Percentiles rank a stretch among this genome's conserved stretches.
These are phyloP conservation scores for Auricularia cornea DNA, from an alignment of 768 basidiomycete species.

Conservation along the genomic window DNA sequence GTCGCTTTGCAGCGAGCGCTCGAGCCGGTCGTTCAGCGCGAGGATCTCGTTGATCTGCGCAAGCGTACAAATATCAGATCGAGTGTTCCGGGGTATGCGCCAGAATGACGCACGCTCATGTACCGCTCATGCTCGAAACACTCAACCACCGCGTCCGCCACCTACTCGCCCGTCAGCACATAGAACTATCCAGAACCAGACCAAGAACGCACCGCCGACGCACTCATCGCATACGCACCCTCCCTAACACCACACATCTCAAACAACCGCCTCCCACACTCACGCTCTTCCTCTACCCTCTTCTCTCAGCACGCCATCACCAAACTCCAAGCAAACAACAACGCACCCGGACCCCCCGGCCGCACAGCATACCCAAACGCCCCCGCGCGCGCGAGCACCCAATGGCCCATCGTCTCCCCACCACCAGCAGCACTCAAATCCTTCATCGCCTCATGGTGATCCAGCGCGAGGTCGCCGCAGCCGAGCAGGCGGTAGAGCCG, in stretches of 20 bases:
- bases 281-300: constrained; percentile 22
- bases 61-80: not conserved
- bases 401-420: constrained; percentile 81
- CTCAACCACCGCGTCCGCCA: too few species aligned
- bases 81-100: not conserved
- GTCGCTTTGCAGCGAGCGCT: constrained; percentile 80
- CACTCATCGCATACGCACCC: too few species aligned
- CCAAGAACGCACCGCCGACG: too few species aligned
- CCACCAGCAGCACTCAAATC: not conserved
- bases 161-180: too few species aligned
- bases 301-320: constrained; percentile 5
- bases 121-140: constrained; percentile 46
- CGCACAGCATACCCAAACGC: constrained; percentile 56
- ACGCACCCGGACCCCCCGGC: constrained; percentile 65
- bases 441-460: constrained; percentile 33
- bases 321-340: constrained; percentile 68
- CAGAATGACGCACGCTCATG: constrained; percentile 46
- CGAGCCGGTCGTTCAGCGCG: constrained; percentile 66
- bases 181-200: too few species aligned
- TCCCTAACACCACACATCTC: too few species aligned
- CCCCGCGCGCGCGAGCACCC: constrained; percentile 65
- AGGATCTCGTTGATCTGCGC: constrained; percentile 76
- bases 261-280: too few species aligned
- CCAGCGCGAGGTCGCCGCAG: constrained; percentile 59
- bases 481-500: constrained; percentile 78